These are phyloP conservation scores for Closterium sp. DNA, from an alignment of 139 green algal species.

Conservation along the genomic window DNA sequence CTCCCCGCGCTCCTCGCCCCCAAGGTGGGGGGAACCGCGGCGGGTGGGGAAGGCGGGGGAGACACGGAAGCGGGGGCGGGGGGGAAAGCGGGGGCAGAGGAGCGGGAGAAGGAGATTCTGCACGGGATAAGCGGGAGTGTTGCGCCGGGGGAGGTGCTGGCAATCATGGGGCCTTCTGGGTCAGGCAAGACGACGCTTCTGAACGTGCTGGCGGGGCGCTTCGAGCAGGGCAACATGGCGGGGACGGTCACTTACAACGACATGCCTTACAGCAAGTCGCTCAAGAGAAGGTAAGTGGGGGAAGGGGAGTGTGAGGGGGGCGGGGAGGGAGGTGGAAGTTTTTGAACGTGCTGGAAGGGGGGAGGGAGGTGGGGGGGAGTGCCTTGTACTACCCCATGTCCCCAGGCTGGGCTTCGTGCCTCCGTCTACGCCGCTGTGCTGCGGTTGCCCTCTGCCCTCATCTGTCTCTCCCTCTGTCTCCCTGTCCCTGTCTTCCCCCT, in stretches of 20 bases:
- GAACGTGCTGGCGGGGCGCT: slow-evolving; percentile 25
- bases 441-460: not conserved
- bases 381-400: too few species aligned
- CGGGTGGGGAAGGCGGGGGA: not conserved
- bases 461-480: too few species aligned
- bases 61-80: not conserved
- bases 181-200: slow-evolving; percentile 36
- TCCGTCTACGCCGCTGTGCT: too few species aligned
- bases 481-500: not conserved
- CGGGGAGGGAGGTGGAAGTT: not conserved
- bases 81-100: not conserved
- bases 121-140: slow-evolving; percentile 40
- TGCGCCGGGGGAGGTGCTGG: slow-evolving; percentile 65
- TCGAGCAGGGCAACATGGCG: slow-evolving; percentile 1
- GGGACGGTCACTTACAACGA: slow-evolving; percentile 28
- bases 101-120: slow-evolving; percentile 39
- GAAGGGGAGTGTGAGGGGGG: not conserved
- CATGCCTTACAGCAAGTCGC: slow-evolving; percentile 25
- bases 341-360: not conserved
- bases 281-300: slow-evolving; percentile 31
- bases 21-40: not conserved
- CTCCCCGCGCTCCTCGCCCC: not conserved
- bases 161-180: slow-evolving; percentile 71
- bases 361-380: too few species aligned
- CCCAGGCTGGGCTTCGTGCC: too few species aligned